A percentile compares a stretch with the other conserved stretches of the same genome.
Conservation (phyloP, 2,329 filamentous ascomycete species). For the Coniella lustricola region DNA sequence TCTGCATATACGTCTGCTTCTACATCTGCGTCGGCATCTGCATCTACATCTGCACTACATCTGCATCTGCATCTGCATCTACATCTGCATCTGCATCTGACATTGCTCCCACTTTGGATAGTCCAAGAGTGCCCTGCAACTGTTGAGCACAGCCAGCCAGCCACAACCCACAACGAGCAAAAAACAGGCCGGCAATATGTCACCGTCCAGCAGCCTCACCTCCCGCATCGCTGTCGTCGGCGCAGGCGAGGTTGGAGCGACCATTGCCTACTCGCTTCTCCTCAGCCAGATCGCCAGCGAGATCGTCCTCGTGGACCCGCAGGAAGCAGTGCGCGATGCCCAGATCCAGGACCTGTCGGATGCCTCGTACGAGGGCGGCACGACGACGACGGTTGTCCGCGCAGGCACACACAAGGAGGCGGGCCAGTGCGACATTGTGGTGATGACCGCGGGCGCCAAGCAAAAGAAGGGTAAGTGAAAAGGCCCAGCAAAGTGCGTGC, state of each 20-base stretch:
- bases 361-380: not conserved
- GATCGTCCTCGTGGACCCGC: not conserved
- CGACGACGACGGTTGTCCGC: not conserved
- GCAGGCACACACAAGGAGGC: conserved; percentile 1
- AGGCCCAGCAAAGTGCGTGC: too few relatives aligned
- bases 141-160: too few relatives aligned
- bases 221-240: not conserved
- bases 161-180: too few relatives aligned
- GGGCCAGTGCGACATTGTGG: not conserved
- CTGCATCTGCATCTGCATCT: too few relatives aligned
- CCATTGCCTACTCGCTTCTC: not conserved
- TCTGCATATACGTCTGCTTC: too few relatives aligned
- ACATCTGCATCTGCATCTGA: too few relatives aligned
- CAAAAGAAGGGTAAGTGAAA: not conserved
- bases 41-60: too few relatives aligned
- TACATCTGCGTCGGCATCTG: too few relatives aligned
- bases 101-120: too few relatives aligned
- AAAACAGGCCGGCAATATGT: not conserved
- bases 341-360: not conserved
- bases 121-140: too few relatives aligned
- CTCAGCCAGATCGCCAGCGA: not conserved
- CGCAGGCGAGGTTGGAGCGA: not conserved
- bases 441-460: not conserved
- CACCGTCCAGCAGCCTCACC: not conserved
- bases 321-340: not conserved